phyloP scores from a whole-genome alignment of 192 early-diverging fungal species.

The Coemansia sp. region DNA sequence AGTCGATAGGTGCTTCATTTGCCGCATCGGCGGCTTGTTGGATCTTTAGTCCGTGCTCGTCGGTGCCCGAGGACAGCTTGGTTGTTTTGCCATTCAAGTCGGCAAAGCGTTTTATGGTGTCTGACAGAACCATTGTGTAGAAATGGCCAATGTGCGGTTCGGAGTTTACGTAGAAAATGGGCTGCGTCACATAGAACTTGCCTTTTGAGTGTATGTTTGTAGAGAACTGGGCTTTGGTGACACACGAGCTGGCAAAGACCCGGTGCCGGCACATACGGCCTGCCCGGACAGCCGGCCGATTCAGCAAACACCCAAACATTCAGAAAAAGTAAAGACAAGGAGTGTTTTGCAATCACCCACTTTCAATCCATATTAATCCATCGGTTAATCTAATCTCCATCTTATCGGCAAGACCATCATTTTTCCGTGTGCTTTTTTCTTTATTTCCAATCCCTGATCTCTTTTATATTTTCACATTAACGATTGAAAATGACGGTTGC shows the following conservation, averaged over 20 bases:
- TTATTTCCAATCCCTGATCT: conserved; percentile 1
- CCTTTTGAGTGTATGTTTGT: neutral
- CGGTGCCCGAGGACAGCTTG: conserved; percentile 72
- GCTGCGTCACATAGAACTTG: conserved; percentile 72
- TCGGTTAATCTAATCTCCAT: conserved; percentile 1
- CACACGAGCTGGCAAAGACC: neutral
- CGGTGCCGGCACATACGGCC: neutral
- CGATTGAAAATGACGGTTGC: conserved; percentile 33
- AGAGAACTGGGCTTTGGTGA: conserved; percentile 3
- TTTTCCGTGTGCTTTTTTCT: conserved; percentile 6
- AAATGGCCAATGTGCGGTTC: conserved; percentile 95
- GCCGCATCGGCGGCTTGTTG: conserved; percentile 80
- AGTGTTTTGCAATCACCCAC: neutral
- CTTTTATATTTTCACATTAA: conserved; percentile 7
- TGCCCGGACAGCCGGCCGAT: neutral
- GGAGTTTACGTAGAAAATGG: conserved; percentile 74
- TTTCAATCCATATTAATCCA: neutral
- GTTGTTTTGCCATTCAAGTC: conserved; percentile 63
- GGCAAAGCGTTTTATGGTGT: conserved; percentile 75
- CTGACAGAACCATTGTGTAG: conserved; percentile 84
- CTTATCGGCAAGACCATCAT: conserved; percentile 4
- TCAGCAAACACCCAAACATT: conserved; percentile 2
- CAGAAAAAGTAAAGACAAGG: neutral
- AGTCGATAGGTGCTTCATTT: conserved; percentile 60
- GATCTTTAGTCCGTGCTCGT: conserved; percentile 98